Percentiles rank a stretch among this genome's conserved stretches.
Evolutionary conservation across 2,329 filamentous ascomycete genomes (phyloP).

Genomic region (Fusarium heterosporum): DNA sequence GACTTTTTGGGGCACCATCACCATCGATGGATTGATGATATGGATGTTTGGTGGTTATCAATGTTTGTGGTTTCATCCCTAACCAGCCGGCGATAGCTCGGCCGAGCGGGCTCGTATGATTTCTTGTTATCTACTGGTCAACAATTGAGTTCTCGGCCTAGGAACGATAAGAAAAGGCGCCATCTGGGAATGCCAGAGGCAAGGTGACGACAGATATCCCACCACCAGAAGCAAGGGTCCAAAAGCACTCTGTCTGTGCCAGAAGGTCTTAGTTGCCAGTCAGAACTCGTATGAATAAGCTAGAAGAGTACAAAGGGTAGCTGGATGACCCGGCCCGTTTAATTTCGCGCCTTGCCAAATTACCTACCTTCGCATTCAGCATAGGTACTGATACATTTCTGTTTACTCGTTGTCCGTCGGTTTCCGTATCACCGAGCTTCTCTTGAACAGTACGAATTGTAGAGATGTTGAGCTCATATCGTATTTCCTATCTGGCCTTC

Average conservation of each 20-base stretch:
- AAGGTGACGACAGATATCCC: conserved; percentile 42
- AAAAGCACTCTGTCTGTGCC: conserved; percentile 8
- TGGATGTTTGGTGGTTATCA: conserved; percentile 39
- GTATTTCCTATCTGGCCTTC: conserved; percentile 11
- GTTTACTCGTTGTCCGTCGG: conserved; percentile 39
- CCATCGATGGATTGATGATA: conserved; percentile 26
- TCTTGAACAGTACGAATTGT: conserved; percentile 13
- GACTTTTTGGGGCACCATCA: conserved; percentile 50
- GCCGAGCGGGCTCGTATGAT: conserved; percentile 43
- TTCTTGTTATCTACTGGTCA: conserved; percentile 37
- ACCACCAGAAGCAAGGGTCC: conserved; percentile 22
- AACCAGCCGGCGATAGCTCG: conserved; percentile 42
- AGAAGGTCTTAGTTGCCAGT: conserved; percentile 32
- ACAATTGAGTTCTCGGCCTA: conserved; percentile 27
- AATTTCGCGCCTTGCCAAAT: conserved; percentile 43
- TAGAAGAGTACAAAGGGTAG: conserved; percentile 16
- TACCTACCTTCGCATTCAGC: conserved; percentile 24
- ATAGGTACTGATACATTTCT: conserved; percentile 45
- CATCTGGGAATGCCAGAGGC: conserved; percentile 17
- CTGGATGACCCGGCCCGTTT: conserved; percentile 28
- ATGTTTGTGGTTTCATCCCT: conserved; percentile 15
- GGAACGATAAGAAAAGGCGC: conserved; percentile 31
- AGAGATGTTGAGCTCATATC: conserved; percentile 31
- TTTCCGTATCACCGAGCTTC: conserved; percentile 38
- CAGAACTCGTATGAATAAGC: conserved; percentile 28